Evolutionary conservation across 1,284 basidiomycete species (phyloP), one percentile per base, ranked within the genome.

Genomic region (Sporisorium scitamineum): DNA sequence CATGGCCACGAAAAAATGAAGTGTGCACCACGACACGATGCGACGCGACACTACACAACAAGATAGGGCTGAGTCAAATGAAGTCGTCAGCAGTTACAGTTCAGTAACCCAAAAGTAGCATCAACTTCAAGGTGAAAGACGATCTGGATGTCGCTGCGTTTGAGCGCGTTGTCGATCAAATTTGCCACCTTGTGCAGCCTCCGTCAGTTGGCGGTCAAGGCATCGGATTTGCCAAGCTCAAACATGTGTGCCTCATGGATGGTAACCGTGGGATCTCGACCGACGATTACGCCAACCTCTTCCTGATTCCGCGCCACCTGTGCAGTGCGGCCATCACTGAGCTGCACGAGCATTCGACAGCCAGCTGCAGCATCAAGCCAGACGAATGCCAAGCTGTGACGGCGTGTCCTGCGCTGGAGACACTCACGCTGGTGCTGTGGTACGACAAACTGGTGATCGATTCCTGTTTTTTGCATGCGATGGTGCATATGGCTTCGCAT

Each of bases 201-300:
- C 37, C 16, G 5, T 39, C 37, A 14, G 37, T 4, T 4, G 37
- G 37, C 8, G 37, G 37, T 39, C 37, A 2, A 18, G 37, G 37
- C 16, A 16, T 39, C 18, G 37, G 37, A 2, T 39, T 39, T 8
- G 14, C 37, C 37, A 18, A 39, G 37, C 37, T 39, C 37, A 39
- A 39, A 8, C 6, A 4, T 18, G 37, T 39, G 3, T n/a, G 6
- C 8, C 37, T 55, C n/a, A 45, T 55, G 54, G 54, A 55, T 13
- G 54, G 54, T 27, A 55, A 55, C 11, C 6, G 10, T 1, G 29
- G 20, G 20, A 55, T 55, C 27, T 14, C 29, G 26, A 24, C 20
- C 29, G 29, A 55, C 24, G 41, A 55, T 29, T 55, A 55, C 29
- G 54, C 54, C 27, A 45, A 55, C n/a, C 54, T 45, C 39, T 55